Conservation (phyloP, 208 protist genomes). For the Leishmania lainsoni region DNA sequence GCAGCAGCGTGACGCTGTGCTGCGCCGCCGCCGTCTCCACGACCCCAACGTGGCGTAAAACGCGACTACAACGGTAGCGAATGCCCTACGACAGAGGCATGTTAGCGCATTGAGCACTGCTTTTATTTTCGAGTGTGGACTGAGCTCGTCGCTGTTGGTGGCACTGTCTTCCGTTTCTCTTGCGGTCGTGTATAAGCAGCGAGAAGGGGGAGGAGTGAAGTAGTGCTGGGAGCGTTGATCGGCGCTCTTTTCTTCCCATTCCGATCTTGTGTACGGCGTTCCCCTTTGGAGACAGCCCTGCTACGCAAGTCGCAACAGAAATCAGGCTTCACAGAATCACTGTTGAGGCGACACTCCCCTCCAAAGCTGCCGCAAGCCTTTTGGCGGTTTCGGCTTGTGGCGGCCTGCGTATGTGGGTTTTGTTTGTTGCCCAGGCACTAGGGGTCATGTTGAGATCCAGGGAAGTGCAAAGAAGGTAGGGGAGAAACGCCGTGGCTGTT, state of each 20-base stretch:
- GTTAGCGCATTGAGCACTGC: background rate
- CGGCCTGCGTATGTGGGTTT: background rate
- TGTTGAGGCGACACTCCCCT: background rate
- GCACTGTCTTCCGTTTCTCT: background rate
- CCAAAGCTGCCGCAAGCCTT: background rate
- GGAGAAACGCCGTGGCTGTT: background rate
- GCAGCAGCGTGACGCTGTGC: slow-evolving; percentile 82
- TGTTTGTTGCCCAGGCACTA: background rate
- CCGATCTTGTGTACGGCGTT: background rate
- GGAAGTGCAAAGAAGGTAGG: background rate
- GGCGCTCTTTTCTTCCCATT: background rate
- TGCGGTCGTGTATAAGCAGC: background rate
- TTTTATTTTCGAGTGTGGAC: background rate
- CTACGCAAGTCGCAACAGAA: background rate
- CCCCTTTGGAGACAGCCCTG: background rate
- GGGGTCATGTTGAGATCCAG: background rate
- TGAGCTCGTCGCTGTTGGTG: background rate
- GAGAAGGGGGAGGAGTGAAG: background rate
- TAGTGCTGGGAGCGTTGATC: background rate
- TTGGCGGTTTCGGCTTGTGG: background rate
- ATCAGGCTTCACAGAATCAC: background rate
- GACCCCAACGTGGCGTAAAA: slow-evolving; percentile 53
- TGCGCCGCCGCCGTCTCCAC: slow-evolving; percentile 82
- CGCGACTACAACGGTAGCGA: background rate
- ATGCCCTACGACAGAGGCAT: background rate